These are phyloP conservation scores for Sordaria brevicollis DNA, from an alignment of 495 filamentous ascomycete genomes.

Conservation along the genomic window DNA sequence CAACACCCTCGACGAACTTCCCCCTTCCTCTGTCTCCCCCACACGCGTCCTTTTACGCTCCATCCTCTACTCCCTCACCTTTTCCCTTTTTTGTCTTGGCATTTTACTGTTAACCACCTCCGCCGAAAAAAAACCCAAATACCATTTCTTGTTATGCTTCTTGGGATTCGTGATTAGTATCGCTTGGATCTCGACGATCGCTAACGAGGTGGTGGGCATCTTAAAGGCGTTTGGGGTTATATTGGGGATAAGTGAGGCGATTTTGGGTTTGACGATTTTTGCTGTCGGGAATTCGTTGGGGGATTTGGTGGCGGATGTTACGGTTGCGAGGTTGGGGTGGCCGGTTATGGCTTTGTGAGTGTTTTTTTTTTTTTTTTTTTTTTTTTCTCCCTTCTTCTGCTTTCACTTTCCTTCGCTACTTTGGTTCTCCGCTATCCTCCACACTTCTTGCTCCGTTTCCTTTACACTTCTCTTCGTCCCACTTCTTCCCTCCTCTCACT, in stretches of 20 bases:
- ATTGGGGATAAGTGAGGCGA: slow-evolving; percentile 86
- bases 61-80: slow-evolving; percentile 57
- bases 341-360: slow-evolving; percentile 86
- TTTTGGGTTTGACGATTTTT: slow-evolving; percentile 91
- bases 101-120: slow-evolving; percentile 55
- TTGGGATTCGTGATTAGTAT: slow-evolving; percentile 87
- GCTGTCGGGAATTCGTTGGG: slow-evolving; percentile 93
- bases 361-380: slow-evolving; percentile 3
- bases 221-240: slow-evolving; percentile 92
- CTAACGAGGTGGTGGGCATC: slow-evolving; percentile 90
- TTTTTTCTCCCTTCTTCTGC: background rate
- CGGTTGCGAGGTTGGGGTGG: slow-evolving; percentile 83
- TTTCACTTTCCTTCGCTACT: too few relatives aligned
- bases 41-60: slow-evolving; percentile 38
- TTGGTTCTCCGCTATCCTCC: too few relatives aligned
- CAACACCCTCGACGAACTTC: slow-evolving; percentile 45
- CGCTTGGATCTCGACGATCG: slow-evolving; percentile 93
- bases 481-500: background rate
- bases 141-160: slow-evolving; percentile 70
- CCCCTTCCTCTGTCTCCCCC: too few relatives aligned
- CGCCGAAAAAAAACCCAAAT: slow-evolving; percentile 45
- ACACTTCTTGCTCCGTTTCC: too few relatives aligned
- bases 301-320: slow-evolving; percentile 90
- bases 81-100: slow-evolving; percentile 54
- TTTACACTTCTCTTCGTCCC: too few relatives aligned